These are phyloP conservation scores for Mycena crocata DNA, from an alignment of 768 basidiomycete genomes.

Conservation along the genomic window DNA sequence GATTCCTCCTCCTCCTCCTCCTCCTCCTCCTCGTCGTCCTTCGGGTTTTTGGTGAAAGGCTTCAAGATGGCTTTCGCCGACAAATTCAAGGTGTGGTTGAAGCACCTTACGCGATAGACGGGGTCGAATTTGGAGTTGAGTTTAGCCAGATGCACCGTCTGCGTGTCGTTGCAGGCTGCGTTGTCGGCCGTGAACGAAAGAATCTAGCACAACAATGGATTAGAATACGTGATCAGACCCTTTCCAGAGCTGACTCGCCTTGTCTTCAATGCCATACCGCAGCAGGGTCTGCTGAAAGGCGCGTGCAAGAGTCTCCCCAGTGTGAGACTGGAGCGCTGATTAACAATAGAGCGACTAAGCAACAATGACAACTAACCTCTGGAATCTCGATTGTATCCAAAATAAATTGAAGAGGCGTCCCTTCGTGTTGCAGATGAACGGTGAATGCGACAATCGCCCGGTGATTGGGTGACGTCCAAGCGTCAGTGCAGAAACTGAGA, in stretches of 20 bases:
- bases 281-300: slow-evolving; percentile 48
- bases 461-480: slow-evolving; percentile 53
- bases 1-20: slow-evolving; percentile 1
- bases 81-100: slow-evolving; percentile 23
- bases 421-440: slow-evolving; percentile 48
- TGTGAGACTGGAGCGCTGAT: slow-evolving; percentile 45
- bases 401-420: slow-evolving; percentile 39
- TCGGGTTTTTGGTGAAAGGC: neutral
- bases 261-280: slow-evolving; percentile 48
- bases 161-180: slow-evolving; percentile 25
- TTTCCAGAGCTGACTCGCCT: slow-evolving; percentile 41
- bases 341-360: neutral
- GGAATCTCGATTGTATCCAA: slow-evolving; percentile 54
- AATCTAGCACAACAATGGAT: neutral
- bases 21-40: neutral
- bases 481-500: slow-evolving; percentile 49
- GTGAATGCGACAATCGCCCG: slow-evolving; percentile 43
- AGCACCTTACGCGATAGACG: slow-evolving; percentile 16
- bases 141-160: neutral
- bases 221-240: neutral
- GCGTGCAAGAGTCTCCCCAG: slow-evolving; percentile 46
- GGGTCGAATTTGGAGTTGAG: neutral
- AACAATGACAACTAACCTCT: slow-evolving; percentile 25
- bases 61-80: slow-evolving; percentile 8
- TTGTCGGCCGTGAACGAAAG: slow-evolving; percentile 22